Evolutionary conservation across 768 basidiomycete species (phyloP).

Genomic region (Kwoniella sp.): DNA sequence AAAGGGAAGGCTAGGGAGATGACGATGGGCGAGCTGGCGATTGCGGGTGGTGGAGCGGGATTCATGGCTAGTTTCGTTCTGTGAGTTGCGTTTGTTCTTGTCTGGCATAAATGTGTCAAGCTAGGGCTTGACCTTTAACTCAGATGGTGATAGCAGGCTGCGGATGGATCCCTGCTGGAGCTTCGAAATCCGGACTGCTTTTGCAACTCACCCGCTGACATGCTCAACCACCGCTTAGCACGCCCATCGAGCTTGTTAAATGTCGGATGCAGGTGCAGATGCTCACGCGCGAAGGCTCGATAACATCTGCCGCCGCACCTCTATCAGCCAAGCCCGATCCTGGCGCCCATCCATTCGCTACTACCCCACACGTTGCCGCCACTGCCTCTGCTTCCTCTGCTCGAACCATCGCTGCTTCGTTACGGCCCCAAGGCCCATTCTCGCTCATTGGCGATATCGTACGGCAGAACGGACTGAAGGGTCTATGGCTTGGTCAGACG

Average conservation of each 20-base stretch:
- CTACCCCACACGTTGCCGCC: constrained; percentile 26
- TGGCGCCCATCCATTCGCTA: constrained; percentile 25
- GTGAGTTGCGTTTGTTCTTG: no score
- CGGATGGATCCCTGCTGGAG: background rate
- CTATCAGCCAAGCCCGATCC: constrained; percentile 14
- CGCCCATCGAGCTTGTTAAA: constrained; percentile 92
- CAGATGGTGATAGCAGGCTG: background rate
- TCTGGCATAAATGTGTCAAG: background rate
- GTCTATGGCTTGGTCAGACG: constrained; percentile 95
- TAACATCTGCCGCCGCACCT: constrained; percentile 16
- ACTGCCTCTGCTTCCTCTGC: constrained; percentile 28
- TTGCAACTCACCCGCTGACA: background rate
- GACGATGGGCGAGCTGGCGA: constrained; percentile 64
- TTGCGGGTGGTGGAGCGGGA: constrained; percentile 87
- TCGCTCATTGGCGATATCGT: constrained; percentile 68
- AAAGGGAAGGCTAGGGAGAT: constrained; percentile 47
- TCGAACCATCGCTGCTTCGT: constrained; percentile 23
- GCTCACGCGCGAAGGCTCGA: constrained; percentile 60
- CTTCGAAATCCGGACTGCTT: background rate
- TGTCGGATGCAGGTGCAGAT: constrained; percentile 98
- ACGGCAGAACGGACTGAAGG: constrained; percentile 70
- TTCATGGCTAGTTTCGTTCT: constrained; percentile 81
- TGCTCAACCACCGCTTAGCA: constrained; percentile 60
- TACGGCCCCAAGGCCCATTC: constrained; percentile 68
- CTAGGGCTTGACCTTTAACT: background rate